Evolutionary conservation across 176 grass and related monocot genomes (phyloP).

Genomic region (Lolium rigidum): DNA sequence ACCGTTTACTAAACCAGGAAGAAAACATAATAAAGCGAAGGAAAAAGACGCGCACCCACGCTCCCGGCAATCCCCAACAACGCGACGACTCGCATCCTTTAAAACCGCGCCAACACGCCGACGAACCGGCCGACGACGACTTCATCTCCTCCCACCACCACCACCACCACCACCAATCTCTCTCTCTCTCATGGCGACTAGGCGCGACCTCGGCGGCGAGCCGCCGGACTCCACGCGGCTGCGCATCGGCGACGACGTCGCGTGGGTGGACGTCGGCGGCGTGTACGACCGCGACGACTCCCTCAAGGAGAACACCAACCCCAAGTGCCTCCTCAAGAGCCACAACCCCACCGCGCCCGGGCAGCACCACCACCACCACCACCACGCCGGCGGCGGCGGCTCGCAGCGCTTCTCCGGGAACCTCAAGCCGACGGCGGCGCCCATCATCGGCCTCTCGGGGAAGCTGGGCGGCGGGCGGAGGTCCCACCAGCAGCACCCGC

Average conservation of each 20-base stretch:
- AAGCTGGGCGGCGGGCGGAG: conserved; percentile 51
- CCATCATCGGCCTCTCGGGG: conserved; percentile 71
- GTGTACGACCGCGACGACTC: conserved; percentile 94
- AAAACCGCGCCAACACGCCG: conserved; percentile 48
- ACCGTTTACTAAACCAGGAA: conserved; percentile 30
- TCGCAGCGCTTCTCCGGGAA: conserved; percentile 91
- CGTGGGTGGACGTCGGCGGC: conserved; percentile 70
- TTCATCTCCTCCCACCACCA: not conserved
- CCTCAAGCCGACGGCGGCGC: conserved; percentile 63
- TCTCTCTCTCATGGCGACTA: conserved; percentile 26
- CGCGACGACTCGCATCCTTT: conserved; percentile 22
- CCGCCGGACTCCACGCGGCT: conserved; percentile 67
- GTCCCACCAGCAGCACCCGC: conserved; percentile 37
- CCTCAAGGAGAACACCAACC: conserved; percentile 94
- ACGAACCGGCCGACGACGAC: not conserved
- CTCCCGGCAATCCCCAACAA: not conserved
- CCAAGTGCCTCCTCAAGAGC: conserved; percentile 73
- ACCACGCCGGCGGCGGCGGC: not conserved
- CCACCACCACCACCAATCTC: not conserved
- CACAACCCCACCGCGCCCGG: not conserved
- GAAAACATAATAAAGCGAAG: not conserved
- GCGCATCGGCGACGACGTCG: conserved; percentile 59
- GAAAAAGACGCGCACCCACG: conserved; percentile 16
- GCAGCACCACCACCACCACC: conserved; percentile 26
- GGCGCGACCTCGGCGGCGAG: conserved; percentile 30